These are phyloP conservation scores for Barbarea vulgaris DNA, from an alignment of 345 rosid genomes.

Conservation along the genomic window DNA sequence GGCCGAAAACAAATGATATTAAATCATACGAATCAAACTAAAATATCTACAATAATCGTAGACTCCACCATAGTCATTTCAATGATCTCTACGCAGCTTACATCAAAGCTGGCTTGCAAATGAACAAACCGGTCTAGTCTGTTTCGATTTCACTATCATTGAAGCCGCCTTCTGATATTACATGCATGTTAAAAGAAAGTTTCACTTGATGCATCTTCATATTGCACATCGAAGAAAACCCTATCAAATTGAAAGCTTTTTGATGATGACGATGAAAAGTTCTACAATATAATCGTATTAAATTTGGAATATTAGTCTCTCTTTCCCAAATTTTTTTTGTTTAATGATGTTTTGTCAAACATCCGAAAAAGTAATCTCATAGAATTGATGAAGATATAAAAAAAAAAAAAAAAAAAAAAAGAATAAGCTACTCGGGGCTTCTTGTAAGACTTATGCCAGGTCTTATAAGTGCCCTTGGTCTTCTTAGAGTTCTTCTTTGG, in stretches of 20 bases:
- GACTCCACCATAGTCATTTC: too few species aligned
- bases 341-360: conserved; percentile 12
- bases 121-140: not conserved
- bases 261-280: conserved; percentile 13
- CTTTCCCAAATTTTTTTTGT: conserved; percentile 19
- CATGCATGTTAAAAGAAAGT: not conserved
- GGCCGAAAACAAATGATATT: too few species aligned
- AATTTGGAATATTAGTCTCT: not conserved
- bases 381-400: not conserved
- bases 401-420: too few species aligned
- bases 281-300: not conserved
- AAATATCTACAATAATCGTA: too few species aligned
- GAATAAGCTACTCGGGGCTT: conserved; percentile 35
- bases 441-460: conserved; percentile 43
- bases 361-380: not conserved
- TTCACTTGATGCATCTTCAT: conserved; percentile 18
- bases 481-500: conserved; percentile 37
- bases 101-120: conserved; percentile 83
- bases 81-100: conserved; percentile 92
- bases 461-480: conserved; percentile 34
- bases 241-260: not conserved
- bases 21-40: too few species aligned
- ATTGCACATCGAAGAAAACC: not conserved
- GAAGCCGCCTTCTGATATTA: conserved; percentile 24
- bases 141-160: conserved; percentile 13